Evolutionary conservation across 1,284 basidiomycete species (phyloP), one percentile per base, ranked within the genome.

Genomic region (Irpex rosettiformis): DNA sequence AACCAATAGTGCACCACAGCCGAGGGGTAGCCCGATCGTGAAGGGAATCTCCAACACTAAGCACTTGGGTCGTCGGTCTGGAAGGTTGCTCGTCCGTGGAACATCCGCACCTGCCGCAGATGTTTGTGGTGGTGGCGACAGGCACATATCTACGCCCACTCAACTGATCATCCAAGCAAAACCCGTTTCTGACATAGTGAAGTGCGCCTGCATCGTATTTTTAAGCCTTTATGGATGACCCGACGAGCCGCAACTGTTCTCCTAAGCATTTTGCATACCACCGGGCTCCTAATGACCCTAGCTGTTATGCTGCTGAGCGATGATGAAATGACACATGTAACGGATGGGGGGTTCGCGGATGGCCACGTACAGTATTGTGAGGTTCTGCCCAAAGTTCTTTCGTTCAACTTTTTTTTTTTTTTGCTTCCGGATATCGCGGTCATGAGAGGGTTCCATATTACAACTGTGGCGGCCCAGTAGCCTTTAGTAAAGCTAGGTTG

Each of bases 21-120:
- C 48, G 48, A 49, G 27, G 48, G 48, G 21, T 49, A 25, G 27
- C 48, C 48, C 48, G 48, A 49, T 49, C 48, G 27, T 49, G 27
- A 6, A 49, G 21, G 42, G 43, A 18, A 49, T 27, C 22, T 49
- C 21, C 48, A 13, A n/a, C 6, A 10, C 21, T 10, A 37, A 37
- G 16, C 33, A 37, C 16, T 16, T 37, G 33, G 33, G 33, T 37
- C 6, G 48, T 49, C 8, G 27, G 48, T 49, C 43, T 47, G 43
- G n/a, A 47, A 47, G 43, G 43, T 13, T n/a, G n/a, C n/a, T 13
- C 16, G n/a, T 47, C 22, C 43, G n/a, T 47, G 43, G 43, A 47
- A 47, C 43, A 47, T 47, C 43, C 22, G 43, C 43, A 47, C 43
- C 22, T 24, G 43, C 18, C 43, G 4, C 27, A 25, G 22, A 24